These are phyloP conservation scores for Schwanniomyces yamadae DNA, from an alignment of 805 yeast genomes.

Conservation along the genomic window DNA sequence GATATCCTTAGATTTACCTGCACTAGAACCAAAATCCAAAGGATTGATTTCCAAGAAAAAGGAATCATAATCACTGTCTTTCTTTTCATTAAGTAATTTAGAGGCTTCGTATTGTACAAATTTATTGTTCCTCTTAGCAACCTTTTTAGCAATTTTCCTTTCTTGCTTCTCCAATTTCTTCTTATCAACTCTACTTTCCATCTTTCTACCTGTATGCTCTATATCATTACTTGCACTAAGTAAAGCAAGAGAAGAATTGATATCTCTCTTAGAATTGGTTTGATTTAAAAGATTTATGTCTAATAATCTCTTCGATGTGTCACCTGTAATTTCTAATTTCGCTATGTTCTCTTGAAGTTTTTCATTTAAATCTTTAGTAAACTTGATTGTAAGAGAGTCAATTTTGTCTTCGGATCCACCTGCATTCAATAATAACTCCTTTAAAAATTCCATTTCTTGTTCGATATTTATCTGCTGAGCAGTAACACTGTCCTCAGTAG, in stretches of 20 bases:
- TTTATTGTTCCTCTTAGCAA: constrained; percentile 83
- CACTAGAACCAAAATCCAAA: constrained; percentile 72
- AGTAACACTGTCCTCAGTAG: constrained; percentile 79
- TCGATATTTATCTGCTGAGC: constrained; percentile 69
- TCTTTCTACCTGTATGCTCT: constrained; percentile 86
- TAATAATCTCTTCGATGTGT: constrained; percentile 81
- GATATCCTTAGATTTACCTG: constrained; percentile 98
- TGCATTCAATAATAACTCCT: constrained; percentile 68
- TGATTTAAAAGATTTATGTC: constrained; percentile 65
- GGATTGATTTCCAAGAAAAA: constrained; percentile 96
- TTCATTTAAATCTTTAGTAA: constrained; percentile 49
- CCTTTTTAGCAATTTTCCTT: constrained; percentile 93
- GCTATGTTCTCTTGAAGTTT: constrained; percentile 68
- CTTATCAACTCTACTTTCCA: constrained; percentile 93
- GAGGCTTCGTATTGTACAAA: constrained; percentile 94
- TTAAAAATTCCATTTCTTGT: constrained; percentile 66
- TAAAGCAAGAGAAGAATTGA: constrained; percentile 71
- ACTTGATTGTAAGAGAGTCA: constrained; percentile 40
- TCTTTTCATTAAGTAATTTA: constrained; percentile 65
- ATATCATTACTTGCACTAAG: constrained; percentile 80
- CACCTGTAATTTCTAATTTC: constrained; percentile 76
- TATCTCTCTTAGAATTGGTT: constrained; percentile 65
- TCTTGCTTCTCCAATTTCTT: constrained; percentile 97
- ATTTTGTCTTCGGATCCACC: constrained; percentile 72
- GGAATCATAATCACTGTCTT: constrained; percentile 82